Conservation (phyloP, 352 stramenopile species). For the Saprolegnia diclina region DNA sequence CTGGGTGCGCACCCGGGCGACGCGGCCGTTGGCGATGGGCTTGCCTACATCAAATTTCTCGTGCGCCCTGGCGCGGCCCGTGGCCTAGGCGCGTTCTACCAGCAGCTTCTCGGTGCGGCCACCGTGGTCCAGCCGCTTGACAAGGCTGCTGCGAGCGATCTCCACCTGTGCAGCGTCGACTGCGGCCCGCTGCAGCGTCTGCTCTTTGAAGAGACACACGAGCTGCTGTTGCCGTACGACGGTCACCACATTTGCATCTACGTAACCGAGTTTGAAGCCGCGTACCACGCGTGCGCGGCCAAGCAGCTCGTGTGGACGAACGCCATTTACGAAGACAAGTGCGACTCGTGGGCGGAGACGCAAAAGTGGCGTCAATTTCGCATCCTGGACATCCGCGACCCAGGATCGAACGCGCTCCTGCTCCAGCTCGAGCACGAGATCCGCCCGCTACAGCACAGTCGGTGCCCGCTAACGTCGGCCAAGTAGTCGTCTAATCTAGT, state of each 20-base stretch:
- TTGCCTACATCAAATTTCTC: conserved; percentile 56
- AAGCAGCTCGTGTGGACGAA: conserved; percentile 70
- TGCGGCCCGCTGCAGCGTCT: conserved; percentile 55
- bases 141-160: conserved; percentile 13
- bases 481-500: neutral
- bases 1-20: conserved; percentile 46
- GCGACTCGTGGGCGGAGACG: conserved; percentile 56
- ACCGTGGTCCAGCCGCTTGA: conserved; percentile 43
- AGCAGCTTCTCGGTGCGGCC: conserved; percentile 57
- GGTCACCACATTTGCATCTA: conserved; percentile 72
- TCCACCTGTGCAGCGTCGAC: conserved; percentile 43
- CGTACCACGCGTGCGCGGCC: conserved; percentile 54
- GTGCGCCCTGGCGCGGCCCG: conserved; percentile 48
- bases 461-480: conserved; percentile 40
- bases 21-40: conserved; percentile 33
- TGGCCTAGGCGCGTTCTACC: conserved; percentile 61
- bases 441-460: conserved; percentile 58
- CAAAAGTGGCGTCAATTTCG: conserved; percentile 68
- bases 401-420: conserved; percentile 52
- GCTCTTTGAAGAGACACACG: conserved; percentile 54
- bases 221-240: conserved; percentile 55
- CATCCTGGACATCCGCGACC: conserved; percentile 60
- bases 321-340: conserved; percentile 61
- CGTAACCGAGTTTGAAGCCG: conserved; percentile 61
- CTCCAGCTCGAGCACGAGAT: conserved; percentile 70